Evolutionary conservation across 2,329 filamentous ascomycete genomes (phyloP).

Genomic region (Neopestalotiopsis clavispora): DNA sequence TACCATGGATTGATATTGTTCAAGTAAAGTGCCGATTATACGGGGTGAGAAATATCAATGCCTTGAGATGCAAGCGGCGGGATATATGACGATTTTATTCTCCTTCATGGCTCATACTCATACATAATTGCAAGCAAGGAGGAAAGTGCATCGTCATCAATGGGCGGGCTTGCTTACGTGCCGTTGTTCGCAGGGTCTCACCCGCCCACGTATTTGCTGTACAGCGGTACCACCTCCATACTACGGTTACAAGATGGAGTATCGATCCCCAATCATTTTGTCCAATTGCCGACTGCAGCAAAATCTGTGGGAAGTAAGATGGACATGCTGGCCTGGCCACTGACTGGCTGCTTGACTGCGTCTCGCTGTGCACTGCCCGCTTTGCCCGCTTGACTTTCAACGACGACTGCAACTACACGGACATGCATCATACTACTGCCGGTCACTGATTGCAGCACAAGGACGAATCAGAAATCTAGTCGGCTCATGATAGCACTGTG

Average conservation of each 20-base stretch:
- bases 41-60: background rate
- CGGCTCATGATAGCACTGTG: background rate
- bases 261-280: background rate
- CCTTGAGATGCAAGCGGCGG: background rate
- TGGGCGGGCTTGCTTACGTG: too few relatives aligned
- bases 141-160: too few relatives aligned
- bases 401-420: background rate
- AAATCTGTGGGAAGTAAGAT: background rate
- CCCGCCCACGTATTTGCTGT: background rate
- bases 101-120: background rate
- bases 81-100: background rate
- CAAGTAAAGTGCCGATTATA: background rate
- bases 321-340: background rate
- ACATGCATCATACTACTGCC: background rate
- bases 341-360: background rate
- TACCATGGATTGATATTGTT: background rate
- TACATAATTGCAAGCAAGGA: background rate
- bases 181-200: background rate
- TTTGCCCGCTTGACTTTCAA: too few relatives aligned
- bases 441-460: background rate
- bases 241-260: background rate
- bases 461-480: background rate
- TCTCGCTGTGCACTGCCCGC: background rate
- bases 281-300: background rate
- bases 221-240: background rate